Conservation (phyloP, 768 basidiomycete species). For the Rhodosporidiobolus sp. region DNA sequence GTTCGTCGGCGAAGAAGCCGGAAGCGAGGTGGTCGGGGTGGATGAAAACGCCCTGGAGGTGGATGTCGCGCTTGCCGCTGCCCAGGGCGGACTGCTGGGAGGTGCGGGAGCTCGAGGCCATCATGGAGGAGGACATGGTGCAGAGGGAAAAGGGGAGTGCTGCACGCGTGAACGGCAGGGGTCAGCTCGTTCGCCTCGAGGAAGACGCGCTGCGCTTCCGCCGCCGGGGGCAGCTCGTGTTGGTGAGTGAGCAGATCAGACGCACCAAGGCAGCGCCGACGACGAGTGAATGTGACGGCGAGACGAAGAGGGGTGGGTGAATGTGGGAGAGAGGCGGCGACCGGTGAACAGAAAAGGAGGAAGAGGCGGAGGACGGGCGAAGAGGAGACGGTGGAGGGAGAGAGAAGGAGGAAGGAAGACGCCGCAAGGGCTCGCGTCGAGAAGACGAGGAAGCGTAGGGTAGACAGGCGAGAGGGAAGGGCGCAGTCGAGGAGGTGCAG, state of each 20-base stretch:
- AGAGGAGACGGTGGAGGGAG: not conserved
- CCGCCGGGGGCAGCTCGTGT: no score
- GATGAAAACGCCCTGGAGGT: slow-evolving; percentile 24
- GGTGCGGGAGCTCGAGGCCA: not conserved
- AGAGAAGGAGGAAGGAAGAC: not conserved
- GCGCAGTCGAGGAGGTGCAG: not conserved
- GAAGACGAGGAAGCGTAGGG: not conserved
- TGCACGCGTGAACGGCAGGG: not conserved
- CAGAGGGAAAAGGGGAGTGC: not conserved
- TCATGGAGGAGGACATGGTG: not conserved
- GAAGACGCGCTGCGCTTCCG: not conserved
- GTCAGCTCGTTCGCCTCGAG: not conserved
- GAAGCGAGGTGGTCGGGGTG: slow-evolving; percentile 32
- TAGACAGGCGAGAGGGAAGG: not conserved
- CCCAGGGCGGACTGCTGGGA: no score
- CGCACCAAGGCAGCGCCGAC: not conserved
- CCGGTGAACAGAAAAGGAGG: not conserved
- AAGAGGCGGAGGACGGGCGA: no score
- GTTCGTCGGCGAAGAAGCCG: slow-evolving; percentile 27
- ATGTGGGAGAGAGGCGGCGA: not conserved
- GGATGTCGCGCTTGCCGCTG: not conserved
- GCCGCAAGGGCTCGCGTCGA: not conserved
- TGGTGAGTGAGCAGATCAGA: not conserved
- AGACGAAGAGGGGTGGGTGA: slow-evolving; percentile 3
- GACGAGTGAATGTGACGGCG: slow-evolving; percentile 16